Evolutionary conservation across 177 flowering plant genomes (phyloP).

Genomic region (Vitis hybrid): DNA sequence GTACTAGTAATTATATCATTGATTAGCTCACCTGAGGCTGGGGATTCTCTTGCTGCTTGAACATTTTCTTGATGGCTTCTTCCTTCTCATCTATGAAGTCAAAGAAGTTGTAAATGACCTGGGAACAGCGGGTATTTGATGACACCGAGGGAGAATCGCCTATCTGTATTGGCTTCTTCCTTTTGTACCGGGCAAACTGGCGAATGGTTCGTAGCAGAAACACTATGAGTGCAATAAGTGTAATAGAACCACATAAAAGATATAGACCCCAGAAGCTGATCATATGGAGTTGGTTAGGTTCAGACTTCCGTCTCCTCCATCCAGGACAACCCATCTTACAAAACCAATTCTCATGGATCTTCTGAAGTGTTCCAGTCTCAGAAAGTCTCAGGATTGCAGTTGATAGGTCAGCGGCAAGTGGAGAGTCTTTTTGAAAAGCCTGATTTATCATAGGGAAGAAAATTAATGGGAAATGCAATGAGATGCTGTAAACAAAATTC

Average conservation of each 20-base stretch:
- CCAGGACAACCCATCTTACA: slow-evolving; percentile 39
- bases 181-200: slow-evolving; percentile 47
- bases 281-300: slow-evolving; percentile 52
- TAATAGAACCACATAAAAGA: slow-evolving; percentile 41
- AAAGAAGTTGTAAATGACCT: slow-evolving; percentile 39
- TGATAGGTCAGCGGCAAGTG: slow-evolving; percentile 65
- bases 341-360: slow-evolving; percentile 56
- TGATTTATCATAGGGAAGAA: slow-evolving; percentile 16
- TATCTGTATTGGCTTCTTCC: slow-evolving; percentile 19
- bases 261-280: slow-evolving; percentile 73
- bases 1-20: background rate
- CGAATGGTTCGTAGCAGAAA: slow-evolving; percentile 39
- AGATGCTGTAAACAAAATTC: no score
- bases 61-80: slow-evolving; percentile 60
- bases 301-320: slow-evolving; percentile 12
- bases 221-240: slow-evolving; percentile 37
- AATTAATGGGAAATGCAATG: background rate
- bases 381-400: slow-evolving; percentile 70
- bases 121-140: slow-evolving; percentile 26
- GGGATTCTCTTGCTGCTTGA: slow-evolving; percentile 30
- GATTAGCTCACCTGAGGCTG: slow-evolving; percentile 14
- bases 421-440: slow-evolving; percentile 73
- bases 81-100: slow-evolving; percentile 69
- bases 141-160: slow-evolving; percentile 11
- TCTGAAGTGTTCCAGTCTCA: slow-evolving; percentile 54